phyloP scores from a whole-genome alignment of 2,329 filamentous ascomycete genomes.

The Drechslerella coelobrocha region DNA sequence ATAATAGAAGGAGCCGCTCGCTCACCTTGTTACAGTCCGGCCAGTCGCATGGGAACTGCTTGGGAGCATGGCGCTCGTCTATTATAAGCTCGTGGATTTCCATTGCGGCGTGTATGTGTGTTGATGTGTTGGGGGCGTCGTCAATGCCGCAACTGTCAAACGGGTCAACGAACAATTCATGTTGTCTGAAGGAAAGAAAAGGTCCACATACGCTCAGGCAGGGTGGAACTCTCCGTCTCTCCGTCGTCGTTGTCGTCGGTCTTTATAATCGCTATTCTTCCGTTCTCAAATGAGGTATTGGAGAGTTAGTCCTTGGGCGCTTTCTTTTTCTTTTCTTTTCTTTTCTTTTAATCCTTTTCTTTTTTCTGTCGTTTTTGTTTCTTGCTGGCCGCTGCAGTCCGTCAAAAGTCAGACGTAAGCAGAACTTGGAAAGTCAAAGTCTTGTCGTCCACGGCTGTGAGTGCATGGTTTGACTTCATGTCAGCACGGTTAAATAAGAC shows the following conservation, averaged over 20 bases:
- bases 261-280: no score
- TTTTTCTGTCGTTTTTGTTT: neutral
- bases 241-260: neutral
- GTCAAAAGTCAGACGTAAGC: no score
- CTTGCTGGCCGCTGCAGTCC: neutral
- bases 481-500: neutral
- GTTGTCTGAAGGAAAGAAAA: no score
- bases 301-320: no score
- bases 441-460: no score
- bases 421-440: neutral
- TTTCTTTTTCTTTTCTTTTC: neutral
- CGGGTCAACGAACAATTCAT: neutral
- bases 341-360: neutral
- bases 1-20: constrained; percentile 19
- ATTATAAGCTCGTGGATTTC: constrained; percentile 55
- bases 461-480: neutral
- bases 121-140: constrained; percentile 23
- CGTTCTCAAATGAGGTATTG: no score
- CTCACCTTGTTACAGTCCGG: constrained; percentile 55
- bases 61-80: constrained; percentile 54
- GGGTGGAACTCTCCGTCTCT: no score
- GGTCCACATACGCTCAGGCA: no score
- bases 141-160: constrained; percentile 1
- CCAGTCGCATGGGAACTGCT: constrained; percentile 55
- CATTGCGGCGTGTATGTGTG: constrained; percentile 50